Evolutionary conservation across 805 yeast species (phyloP), one percentile per base, ranked within the genome.

Genomic region (Kuraishia borneana): DNA sequence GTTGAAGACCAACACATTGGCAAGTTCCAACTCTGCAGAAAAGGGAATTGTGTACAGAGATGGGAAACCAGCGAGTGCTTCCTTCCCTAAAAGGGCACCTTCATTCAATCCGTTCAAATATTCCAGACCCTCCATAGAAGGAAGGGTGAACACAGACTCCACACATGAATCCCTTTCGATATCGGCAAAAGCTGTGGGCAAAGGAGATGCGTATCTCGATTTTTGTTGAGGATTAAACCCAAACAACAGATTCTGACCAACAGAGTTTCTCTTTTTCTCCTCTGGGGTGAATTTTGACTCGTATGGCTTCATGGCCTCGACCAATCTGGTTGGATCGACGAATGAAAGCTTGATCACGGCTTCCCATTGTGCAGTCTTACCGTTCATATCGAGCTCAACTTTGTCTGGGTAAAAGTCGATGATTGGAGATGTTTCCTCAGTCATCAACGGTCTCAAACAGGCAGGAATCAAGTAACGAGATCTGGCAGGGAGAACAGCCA

Each of bases 401-500:
- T 83, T 84, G 38, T 70, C 68, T 2, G 98, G 98, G 51, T 92
- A 92, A 48, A 85, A 87, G 47, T 87, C 96, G 36, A 69, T 68
- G 43, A 92, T 85, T 19, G 96, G 94, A 6, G 96, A 88, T 30
- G 67, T 65, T 30, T 75, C 76, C 38, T 88, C 95, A 10, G 78
- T 75, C 95, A 92, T 88, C 42, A 92, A 64, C 3, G 77, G 69
- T 55, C 95, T 73, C 54, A 81, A 82, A 14, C 74, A 73, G 6
- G 65, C 53, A 1, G 98, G 97, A 49, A 92, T 75, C 44, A 92
- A 68, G 31, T 66, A 63, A 35, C 71, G 74, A 3, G 96, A 87
- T 63, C 96, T 76, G 17, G 89, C 95, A 1, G 98, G 98, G 43
- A 92, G 64, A 17, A 92, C 98, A 14, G 95, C 89, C 98, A 89